Evolutionary conservation across 2,329 filamentous ascomycete genomes (phyloP).

Genomic region (Pseudodiploospora longispora): DNA sequence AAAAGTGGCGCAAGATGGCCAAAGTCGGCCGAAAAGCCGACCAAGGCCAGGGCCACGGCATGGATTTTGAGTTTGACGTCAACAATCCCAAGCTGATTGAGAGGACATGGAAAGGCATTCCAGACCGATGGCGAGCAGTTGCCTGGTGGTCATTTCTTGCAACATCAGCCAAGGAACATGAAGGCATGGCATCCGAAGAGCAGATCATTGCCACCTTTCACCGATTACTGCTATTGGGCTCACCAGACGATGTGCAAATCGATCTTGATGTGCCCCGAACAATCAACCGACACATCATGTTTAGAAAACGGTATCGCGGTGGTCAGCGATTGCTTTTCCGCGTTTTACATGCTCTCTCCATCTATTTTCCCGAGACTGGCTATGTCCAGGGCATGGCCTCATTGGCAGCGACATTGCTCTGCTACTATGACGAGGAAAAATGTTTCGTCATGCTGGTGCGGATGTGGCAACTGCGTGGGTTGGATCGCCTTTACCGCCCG

Average conservation of each 20-base stretch:
- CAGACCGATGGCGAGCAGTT: slow-evolving; percentile 85
- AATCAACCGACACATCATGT: slow-evolving; percentile 96
- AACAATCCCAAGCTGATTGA: slow-evolving; percentile 78
- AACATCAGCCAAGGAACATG: slow-evolving; percentile 60
- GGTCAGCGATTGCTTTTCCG: slow-evolving; percentile 88
- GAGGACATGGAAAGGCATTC: slow-evolving; percentile 95
- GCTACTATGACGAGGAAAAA: slow-evolving; percentile 93
- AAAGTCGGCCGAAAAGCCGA: slow-evolving; percentile 43
- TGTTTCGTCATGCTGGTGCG: slow-evolving; percentile 96
- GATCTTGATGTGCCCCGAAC: slow-evolving; percentile 94
- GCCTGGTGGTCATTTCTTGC: slow-evolving; percentile 93
- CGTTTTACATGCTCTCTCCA: slow-evolving; percentile 81
- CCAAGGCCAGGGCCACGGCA: slow-evolving; percentile 49
- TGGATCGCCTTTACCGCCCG: slow-evolving; percentile 74
- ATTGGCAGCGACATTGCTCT: slow-evolving; percentile 82
- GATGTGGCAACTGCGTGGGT: slow-evolving; percentile 80
- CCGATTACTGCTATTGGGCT: slow-evolving; percentile 63
- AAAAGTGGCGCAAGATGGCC: slow-evolving; percentile 63
- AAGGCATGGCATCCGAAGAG: slow-evolving; percentile 55
- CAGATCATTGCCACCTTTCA: slow-evolving; percentile 66
- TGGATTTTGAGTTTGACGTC: slow-evolving; percentile 71
- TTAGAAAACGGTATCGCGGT: slow-evolving; percentile 80
- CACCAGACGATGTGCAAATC: slow-evolving; percentile 90
- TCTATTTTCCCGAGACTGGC: slow-evolving; percentile 84
- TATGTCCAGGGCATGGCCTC: slow-evolving; percentile 99